Percentiles rank a stretch among this genome's conserved stretches.
These are phyloP conservation scores for Monosporascus sp. DNA, from an alignment of 2,329 filamentous ascomycete species.

Conservation along the genomic window DNA sequence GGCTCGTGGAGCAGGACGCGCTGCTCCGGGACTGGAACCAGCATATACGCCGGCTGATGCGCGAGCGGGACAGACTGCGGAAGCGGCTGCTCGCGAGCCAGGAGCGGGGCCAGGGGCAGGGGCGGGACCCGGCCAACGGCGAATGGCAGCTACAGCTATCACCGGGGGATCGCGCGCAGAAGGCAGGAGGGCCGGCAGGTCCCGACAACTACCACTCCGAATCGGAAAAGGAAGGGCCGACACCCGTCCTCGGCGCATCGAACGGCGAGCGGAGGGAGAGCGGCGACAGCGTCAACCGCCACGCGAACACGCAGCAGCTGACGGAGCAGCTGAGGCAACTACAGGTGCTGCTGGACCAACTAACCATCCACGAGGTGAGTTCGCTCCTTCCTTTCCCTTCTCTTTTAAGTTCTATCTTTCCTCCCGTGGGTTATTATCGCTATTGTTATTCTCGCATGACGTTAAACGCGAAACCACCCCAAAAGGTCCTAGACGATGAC, in stretches of 20 bases:
- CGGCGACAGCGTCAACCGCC: not conserved
- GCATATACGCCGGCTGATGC: slow-evolving; percentile 8
- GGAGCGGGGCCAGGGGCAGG: not conserved
- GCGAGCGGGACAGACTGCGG: slow-evolving; percentile 9
- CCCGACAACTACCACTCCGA: too few species aligned
- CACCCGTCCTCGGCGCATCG: not conserved
- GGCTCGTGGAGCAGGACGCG: slow-evolving; percentile 14
- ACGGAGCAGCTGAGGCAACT: slow-evolving; percentile 11
- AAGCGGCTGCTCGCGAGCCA: slow-evolving; percentile 3
- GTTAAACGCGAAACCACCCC: not conserved
- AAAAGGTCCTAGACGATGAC: not conserved
- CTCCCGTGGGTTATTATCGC: not conserved
- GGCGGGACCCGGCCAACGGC: not conserved
- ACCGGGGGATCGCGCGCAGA: not conserved
- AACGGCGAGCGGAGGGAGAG: not conserved
- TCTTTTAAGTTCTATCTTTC: not conserved
- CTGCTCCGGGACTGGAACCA: slow-evolving; percentile 8
- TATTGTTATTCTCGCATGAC: too few species aligned
- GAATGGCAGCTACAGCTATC: not conserved
- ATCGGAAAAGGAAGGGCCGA: not conserved
- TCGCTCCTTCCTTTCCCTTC: not conserved
- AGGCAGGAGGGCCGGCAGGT: not conserved
- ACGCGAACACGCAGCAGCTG: slow-evolving; percentile 1
- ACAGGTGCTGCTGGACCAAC: slow-evolving; percentile 10
- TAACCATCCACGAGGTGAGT: slow-evolving; percentile 6